A percentile compares a stretch with the other conserved stretches of the same genome.
Conservation (phyloP, 495 filamentous ascomycete genomes). For the Talaromyces stipitatus region DNA sequence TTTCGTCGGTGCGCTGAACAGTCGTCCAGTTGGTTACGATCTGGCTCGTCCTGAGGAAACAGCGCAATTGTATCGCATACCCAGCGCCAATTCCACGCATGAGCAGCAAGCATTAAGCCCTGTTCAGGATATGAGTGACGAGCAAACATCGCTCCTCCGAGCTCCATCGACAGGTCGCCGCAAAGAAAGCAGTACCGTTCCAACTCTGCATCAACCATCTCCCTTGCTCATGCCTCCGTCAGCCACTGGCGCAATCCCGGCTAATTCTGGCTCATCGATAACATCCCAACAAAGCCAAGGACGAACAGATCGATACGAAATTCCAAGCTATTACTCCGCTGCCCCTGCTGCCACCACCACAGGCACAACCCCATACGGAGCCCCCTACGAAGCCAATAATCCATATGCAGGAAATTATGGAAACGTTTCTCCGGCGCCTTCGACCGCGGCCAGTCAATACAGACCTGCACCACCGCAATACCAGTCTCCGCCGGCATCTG, state of each 20-base stretch:
- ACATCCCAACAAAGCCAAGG: slow-evolving; percentile 7
- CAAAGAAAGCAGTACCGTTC: slow-evolving; percentile 12
- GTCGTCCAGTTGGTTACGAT: slow-evolving; percentile 34
- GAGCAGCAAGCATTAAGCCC: slow-evolving; percentile 15
- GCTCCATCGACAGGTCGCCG: slow-evolving; percentile 35
- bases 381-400: slow-evolving; percentile 2
- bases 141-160: slow-evolving; percentile 21
- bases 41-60: slow-evolving; percentile 23
- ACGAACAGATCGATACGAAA: slow-evolving; percentile 7
- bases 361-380: background rate
- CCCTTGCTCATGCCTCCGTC: slow-evolving; percentile 17
- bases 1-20: slow-evolving; percentile 36
- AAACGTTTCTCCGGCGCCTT: background rate
- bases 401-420: background rate
- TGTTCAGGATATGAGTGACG: slow-evolving; percentile 13
- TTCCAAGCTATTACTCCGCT: slow-evolving; percentile 6
- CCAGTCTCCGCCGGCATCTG: background rate
- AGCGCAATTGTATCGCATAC: slow-evolving; percentile 22
- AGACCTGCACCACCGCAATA: slow-evolving; percentile 1
- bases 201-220: background rate
- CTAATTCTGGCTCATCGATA: slow-evolving; percentile 7
- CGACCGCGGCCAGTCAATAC: background rate
- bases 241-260: slow-evolving; percentile 10
- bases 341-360: background rate
- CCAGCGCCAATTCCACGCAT: slow-evolving; percentile 15